Percentiles rank a stretch among this genome's conserved stretches.
Evolutionary conservation across 139 green algal species (phyloP).

Genomic region (Trebouxia sp.): DNA sequence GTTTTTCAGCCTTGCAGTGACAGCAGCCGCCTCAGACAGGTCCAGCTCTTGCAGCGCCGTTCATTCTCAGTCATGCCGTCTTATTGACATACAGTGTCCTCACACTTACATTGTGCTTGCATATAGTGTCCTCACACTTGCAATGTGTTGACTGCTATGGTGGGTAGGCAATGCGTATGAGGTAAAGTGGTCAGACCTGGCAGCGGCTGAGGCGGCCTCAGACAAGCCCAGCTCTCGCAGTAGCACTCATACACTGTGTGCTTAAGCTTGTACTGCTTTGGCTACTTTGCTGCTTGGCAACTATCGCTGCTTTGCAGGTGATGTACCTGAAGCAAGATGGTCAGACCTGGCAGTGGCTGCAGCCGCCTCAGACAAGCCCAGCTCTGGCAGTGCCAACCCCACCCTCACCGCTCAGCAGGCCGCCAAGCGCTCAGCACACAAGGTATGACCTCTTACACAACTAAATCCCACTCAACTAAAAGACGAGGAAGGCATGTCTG

Average conservation of each 20-base stretch:
- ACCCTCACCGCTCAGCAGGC: background rate
- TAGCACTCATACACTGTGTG: no score
- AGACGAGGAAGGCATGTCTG: no score
- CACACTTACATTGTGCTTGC: no score
- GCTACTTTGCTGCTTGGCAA: no score
- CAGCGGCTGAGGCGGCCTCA: background rate
- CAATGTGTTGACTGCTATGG: no score
- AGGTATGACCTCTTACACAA: background rate
- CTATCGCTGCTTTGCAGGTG: background rate
- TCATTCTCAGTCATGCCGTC: no score
- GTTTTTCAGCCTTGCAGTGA: no score
- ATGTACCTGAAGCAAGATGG: background rate
- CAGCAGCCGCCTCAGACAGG: background rate
- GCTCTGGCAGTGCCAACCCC: background rate
- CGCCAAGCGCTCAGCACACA: constrained; percentile 21
- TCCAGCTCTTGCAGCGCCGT: background rate
- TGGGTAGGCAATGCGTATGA: background rate
- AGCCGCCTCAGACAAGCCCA: background rate
- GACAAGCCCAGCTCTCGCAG: no score
- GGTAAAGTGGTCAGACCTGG: background rate
- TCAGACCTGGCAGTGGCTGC: constrained; percentile 14
- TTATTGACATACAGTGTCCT: no score
- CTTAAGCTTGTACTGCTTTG: no score
- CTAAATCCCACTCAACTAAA: background rate
- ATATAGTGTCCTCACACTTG: no score